Conservation (phyloP, 495 filamentous ascomycete genomes). For the Podospora tetraspora region DNA sequence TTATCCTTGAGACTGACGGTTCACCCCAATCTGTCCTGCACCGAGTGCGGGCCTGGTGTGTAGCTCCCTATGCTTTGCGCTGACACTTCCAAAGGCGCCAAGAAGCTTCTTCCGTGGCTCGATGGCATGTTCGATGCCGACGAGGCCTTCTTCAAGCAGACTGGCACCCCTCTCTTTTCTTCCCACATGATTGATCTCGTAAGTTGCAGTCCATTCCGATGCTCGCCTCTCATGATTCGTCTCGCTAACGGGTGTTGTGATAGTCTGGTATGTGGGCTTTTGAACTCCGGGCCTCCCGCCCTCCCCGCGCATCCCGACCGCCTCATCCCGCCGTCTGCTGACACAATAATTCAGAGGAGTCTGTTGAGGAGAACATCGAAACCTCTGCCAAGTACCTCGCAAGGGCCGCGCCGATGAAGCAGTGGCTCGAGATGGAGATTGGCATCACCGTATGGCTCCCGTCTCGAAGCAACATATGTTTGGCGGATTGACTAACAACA, state of each 20-base stretch:
- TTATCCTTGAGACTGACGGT: neutral
- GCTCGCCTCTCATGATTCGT: neutral
- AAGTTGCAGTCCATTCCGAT: neutral
- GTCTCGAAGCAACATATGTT: neutral
- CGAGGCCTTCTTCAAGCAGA: conserved; percentile 86
- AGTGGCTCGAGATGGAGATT: conserved; percentile 95
- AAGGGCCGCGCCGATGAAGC: conserved; percentile 88
- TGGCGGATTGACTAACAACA: conserved; percentile 89
- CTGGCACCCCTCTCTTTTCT: conserved; percentile 90
- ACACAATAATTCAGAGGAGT: conserved; percentile 57
- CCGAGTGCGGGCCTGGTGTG: too few species aligned
- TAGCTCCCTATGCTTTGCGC: neutral
- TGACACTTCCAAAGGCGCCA: conserved; percentile 41
- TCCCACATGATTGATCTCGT: conserved; percentile 93
- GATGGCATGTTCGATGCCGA: conserved; percentile 92
- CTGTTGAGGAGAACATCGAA: conserved; percentile 79
- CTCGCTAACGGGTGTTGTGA: neutral
- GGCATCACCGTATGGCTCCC: conserved; percentile 48
- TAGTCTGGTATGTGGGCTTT: neutral
- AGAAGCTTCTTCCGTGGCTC: conserved; percentile 84
- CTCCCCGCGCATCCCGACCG: neutral
- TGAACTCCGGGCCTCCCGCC: too few species aligned
- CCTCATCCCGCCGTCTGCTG: neutral
- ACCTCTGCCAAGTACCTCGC: conserved; percentile 88
- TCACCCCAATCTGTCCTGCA: too few species aligned